Evolutionary conservation across 768 basidiomycete genomes (phyloP), one percentile per base, ranked within the genome.

Genomic region (Pleurotus giganteus): DNA sequence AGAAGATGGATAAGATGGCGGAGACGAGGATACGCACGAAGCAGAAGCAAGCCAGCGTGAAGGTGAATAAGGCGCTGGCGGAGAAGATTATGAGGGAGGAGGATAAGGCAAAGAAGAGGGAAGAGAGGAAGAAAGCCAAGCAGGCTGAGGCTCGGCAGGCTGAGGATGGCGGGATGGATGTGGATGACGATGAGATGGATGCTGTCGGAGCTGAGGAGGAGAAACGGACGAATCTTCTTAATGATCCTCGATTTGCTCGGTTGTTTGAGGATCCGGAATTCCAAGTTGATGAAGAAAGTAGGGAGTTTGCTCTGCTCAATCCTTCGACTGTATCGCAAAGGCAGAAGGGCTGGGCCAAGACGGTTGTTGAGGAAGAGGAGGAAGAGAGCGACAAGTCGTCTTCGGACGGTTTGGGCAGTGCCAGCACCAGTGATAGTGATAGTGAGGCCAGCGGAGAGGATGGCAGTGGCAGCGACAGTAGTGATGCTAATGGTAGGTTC

Each of bases 241-340:
- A 74, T 42, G 97, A 99, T 70, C 84, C 88, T 53, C 88, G 97
- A 53, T 99, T 98, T 80, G 77, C 86, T 54, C 87, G 84, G 42
- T 79, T 99, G 34, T 99, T 97, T 70, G 85, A 91, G 71, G 86
- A 97, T 65, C 88, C 92, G 3, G 90, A 91, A 54, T 99, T 92
- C 69, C 80, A 88, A 63, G 90, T 99, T 60, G 96, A 98, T 70
- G 91, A 94, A 74, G 80, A 72, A 37, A 90, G 77, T 60, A 78
- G 91, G 62, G 97, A 98, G 74, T 98, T 79, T 67, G 89, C 87
- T n/a, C 70, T 98, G 60, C 83, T 98, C 66, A 94, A 98, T 68
- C 96, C 96, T 12, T 95, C 94, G 17, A 71, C 87, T 8, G 84
- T 74, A n/a, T 78, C 81, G 27, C 80, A 80, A 65, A 81, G 75